Base-by-base conservation (phyloP, 768 basidiomycete genomes). In the Amylocystis lapponica region DNA sequence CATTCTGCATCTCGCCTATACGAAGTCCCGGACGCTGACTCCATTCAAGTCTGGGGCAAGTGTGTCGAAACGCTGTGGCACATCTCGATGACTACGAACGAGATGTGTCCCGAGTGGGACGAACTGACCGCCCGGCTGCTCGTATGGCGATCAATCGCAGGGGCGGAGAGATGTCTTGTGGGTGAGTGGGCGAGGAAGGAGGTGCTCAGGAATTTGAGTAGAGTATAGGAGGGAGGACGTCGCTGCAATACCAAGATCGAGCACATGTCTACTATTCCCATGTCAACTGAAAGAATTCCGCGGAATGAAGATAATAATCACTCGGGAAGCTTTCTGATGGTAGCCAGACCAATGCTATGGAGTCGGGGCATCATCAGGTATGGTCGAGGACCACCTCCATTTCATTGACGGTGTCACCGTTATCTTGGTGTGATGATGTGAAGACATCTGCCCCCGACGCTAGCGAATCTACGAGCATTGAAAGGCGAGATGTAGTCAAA, bases 361-460 rank as follows among this genome's bases (percentile, higher is more conserved):
- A n/a, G n/a, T n/a, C n/a, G n/a, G n/a, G n/a, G n/a, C n/a, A n/a
- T n/a, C n/a, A n/a, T n/a, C n/a, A n/a, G n/a, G 34, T 9, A 35
- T 47, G 39, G 25, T 72, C 76, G 48, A 87, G 65, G 22, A 85
- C 72, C n/a, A 88, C 74, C 36, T 86, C 81, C 75, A 87, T 83
- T 63, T 90, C 87, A 52, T 84, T 79, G 33, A 75, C 55, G 39
- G 58, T 48, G 49, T 51, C 47, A 39, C 62, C 39, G 43, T 62
- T 54, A 45, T 45, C 47, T 47, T 51, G 43, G 10, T 14, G 45
- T 14, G 66, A 70, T 13, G 75, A 72, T 4, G 74, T 60, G 55
- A 86, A 88, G 1, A 86, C 76, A 20, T 87, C 82, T 1, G 85
- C 79, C 3, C 88, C 87, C 1, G 85, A 77, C 7, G 84, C 86